phyloP scores from a whole-genome alignment of 176 grass and related monocot species.

The Zea luxurians region DNA sequence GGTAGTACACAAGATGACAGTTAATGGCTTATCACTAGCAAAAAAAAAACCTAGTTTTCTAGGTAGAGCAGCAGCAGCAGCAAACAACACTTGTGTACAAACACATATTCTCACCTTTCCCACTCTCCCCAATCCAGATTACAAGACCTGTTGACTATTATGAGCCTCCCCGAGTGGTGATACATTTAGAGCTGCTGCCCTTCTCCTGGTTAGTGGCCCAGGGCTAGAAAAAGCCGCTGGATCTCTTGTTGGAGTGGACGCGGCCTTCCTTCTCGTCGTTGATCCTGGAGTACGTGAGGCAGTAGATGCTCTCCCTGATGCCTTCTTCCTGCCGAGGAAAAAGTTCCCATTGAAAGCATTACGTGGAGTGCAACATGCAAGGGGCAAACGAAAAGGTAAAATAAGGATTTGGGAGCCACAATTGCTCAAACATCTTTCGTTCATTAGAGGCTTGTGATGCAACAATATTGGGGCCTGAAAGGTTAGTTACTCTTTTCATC shows the following conservation, averaged over 20 bases:
- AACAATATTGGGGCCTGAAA: neutral
- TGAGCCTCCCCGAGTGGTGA: no score
- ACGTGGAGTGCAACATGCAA: neutral
- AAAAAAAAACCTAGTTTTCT: no score
- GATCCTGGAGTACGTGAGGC: neutral
- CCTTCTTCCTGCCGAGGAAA: neutral
- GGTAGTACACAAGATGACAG: no score
- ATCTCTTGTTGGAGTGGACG: neutral
- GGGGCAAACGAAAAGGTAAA: neutral
- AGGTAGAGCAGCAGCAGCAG: no score
- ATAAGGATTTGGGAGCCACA: neutral
- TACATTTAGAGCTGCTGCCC: neutral
- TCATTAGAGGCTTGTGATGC: neutral
- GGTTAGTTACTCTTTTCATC: neutral
- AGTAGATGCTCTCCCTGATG: neutral
- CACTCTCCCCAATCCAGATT: no score
- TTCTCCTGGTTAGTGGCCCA: conserved; percentile 15
- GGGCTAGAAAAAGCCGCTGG: neutral
- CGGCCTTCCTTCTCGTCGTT: no score
- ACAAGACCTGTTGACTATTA: no score
- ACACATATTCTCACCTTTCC: no score
- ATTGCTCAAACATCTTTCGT: conserved; percentile 6
- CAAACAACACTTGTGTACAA: no score
- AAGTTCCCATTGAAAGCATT: neutral
- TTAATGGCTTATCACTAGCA: no score